A percentile compares a stretch with the other conserved stretches of the same genome.
Conservation (phyloP, 371 early-diverging fungal species). For the Modicella reniformis region DNA sequence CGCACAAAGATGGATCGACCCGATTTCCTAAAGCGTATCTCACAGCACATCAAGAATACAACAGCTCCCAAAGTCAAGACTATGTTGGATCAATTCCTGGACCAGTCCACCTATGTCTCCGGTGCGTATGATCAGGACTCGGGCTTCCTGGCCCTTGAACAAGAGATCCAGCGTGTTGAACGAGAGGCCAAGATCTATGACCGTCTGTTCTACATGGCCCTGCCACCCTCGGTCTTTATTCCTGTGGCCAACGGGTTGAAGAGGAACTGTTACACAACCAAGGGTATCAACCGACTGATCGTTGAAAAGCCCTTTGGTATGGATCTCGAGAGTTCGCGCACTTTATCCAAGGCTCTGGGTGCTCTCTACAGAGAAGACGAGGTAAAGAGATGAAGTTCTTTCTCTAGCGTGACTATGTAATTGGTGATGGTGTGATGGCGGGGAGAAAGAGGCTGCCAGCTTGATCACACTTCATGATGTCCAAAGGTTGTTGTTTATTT, state of each 20-base stretch:
- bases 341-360: constrained; percentile 76
- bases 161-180: constrained; percentile 57
- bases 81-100: constrained; percentile 76
- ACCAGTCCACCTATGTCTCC: constrained; percentile 79
- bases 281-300: constrained; percentile 77
- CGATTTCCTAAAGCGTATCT: constrained; percentile 82
- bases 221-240: constrained; percentile 96
- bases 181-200: too few species aligned
- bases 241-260: constrained; percentile 81
- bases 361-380: constrained; percentile 85
- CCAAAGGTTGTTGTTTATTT: background rate
- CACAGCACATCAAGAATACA: constrained; percentile 74
- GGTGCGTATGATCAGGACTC: constrained; percentile 92
- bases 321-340: constrained; percentile 84
- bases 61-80: constrained; percentile 66
- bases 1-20: constrained; percentile 82
- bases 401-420: too few species aligned
- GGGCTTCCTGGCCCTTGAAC: constrained; percentile 73
- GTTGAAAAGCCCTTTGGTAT: constrained; percentile 99
- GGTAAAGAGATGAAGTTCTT: constrained; percentile 57
- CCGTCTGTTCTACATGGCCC: constrained; percentile 98
- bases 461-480: too few species aligned
- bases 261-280: constrained; percentile 66
- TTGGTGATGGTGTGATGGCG: background rate
- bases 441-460: too few species aligned